Conservation (phyloP, 1,284 basidiomycete genomes). For the Naganishia sp. region DNA sequence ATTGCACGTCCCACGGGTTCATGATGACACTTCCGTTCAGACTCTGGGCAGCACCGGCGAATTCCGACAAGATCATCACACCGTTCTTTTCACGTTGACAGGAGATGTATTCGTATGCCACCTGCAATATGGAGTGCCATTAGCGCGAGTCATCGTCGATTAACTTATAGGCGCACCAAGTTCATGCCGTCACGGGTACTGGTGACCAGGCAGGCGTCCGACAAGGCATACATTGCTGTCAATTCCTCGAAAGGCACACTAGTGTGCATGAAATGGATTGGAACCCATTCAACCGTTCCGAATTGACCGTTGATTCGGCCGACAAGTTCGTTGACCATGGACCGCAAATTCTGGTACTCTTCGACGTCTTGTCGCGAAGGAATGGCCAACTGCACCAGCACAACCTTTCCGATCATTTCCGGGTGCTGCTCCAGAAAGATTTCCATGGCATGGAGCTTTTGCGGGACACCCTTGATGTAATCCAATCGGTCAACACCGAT, state of each 20-base stretch:
- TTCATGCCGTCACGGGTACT: conserved; percentile 99
- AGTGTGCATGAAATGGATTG: conserved; percentile 99
- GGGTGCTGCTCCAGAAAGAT: conserved; percentile 96
- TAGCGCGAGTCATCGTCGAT: neutral
- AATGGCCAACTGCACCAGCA: conserved; percentile 93
- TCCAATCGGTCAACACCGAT: conserved; percentile 97
- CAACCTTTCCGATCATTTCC: conserved; percentile 99
- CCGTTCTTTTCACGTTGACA: conserved; percentile 91
- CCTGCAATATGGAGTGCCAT: conserved; percentile 58
- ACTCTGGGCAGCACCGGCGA: conserved; percentile 95
- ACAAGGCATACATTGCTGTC: conserved; percentile 92
- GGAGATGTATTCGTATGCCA: conserved; percentile 99
- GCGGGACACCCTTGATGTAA: conserved; percentile 99
- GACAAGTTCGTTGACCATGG: conserved; percentile 95
- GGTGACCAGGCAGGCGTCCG: conserved; percentile 93
- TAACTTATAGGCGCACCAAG: conserved; percentile 62
- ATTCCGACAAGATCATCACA: conserved; percentile 96
- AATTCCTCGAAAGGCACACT: conserved; percentile 90
- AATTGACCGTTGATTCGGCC: conserved; percentile 98
- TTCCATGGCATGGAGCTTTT: conserved; percentile 95
- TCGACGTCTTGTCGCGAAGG: conserved; percentile 98
- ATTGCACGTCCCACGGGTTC: conserved; percentile 94
- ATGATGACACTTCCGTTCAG: conserved; percentile 91
- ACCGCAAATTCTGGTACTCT: conserved; percentile 96
- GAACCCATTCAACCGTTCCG: conserved; percentile 98